phyloP scores from a whole-genome alignment of 2,329 filamentous ascomycete genomes.

The Aspergillus pseudonomiae region DNA sequence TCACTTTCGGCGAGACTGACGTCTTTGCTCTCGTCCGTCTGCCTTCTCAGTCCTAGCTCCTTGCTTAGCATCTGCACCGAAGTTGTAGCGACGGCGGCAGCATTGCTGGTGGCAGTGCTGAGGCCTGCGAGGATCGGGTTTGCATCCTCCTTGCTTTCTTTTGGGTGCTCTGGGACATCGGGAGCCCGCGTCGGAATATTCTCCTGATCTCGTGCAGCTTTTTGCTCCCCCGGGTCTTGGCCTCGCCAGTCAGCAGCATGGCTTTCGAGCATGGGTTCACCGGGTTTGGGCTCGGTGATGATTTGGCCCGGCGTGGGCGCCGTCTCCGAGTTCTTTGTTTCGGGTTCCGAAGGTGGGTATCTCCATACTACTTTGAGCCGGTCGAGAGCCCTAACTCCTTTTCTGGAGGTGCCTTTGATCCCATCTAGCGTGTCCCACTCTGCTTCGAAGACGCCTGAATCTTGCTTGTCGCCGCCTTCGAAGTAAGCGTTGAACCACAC shows the following conservation, averaged over 20 bases:
- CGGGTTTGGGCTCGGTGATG: constrained; percentile 66
- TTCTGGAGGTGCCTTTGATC: constrained; percentile 83
- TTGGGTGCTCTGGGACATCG: constrained; percentile 8
- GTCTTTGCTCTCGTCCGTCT: constrained; percentile 66
- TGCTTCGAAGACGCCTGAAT: constrained; percentile 71
- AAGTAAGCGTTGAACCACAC: constrained; percentile 98
- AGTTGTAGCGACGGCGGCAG: constrained; percentile 16
- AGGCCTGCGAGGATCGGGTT: constrained; percentile 17
- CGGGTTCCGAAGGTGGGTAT: constrained; percentile 33
- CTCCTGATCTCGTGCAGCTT: constrained; percentile 14
- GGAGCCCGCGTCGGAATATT: constrained; percentile 12
- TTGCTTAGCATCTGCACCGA: constrained; percentile 43
- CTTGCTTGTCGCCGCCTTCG: constrained; percentile 74
- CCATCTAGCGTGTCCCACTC: constrained; percentile 86
- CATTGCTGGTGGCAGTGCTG: constrained; percentile 20
- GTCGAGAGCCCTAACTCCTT: constrained; percentile 82
- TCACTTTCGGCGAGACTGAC: constrained; percentile 76
- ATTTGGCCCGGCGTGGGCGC: constrained; percentile 40
- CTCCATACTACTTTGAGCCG: constrained; percentile 85
- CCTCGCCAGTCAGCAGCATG: constrained; percentile 76
- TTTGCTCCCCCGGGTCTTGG: constrained; percentile 42
- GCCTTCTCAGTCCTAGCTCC: constrained; percentile 68
- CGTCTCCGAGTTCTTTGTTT: constrained; percentile 21
- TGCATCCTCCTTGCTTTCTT: constrained; percentile 1
- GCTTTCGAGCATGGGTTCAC: constrained; percentile 71